Evolutionary conservation across 768 basidiomycete species (phyloP), one percentile per base, ranked within the genome.

Genomic region (Dacryopinax primogenitus): DNA sequence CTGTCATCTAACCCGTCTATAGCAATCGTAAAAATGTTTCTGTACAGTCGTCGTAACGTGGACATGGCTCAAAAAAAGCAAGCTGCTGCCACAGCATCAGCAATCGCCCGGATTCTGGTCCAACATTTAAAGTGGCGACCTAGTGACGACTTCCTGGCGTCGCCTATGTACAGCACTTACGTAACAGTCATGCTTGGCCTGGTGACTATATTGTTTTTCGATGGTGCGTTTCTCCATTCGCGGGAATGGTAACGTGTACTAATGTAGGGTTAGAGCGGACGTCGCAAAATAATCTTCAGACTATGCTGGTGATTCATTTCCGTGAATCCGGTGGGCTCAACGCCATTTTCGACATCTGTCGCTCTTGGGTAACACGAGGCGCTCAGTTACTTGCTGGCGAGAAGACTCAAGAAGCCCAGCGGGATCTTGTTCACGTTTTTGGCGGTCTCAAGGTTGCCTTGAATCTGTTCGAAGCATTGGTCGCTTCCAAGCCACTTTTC

Each of bases 1-100:
- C 16, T 26, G 37, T 30, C 13, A 33, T 51, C 65, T 62, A 28
- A 63, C 44, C 69, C 23, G 66, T 47, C 13, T 15, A 58, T 64
- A 93, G 91, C 92, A 15, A 83, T 91, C 70, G 86, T 91, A 67
- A 91, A 92, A 76, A 80, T 94, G 74, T 88, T 94, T 74, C 68
- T 74, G 33, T 85, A 90, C 71, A 84, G 84, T 13, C 80, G 90
- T 66, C 84, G 92, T 21, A 90, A 84, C 71, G 82, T 84, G 11
- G 92, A 95, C 70, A 67, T 81, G 2, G 70, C 79, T 16, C 92
- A 94, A 72, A 87, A 83, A 74, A 86, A 87, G 71, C 88, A 90
- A 70, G 88, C 93, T 15, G 71, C 78, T 18, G 82, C 83, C 23
- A 84, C 90, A 1, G 86, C 91, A 0, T 76, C 79, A 61, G 76